Base-by-base conservation (phyloP, 2,329 filamentous ascomycete genomes). In the Neobulgaria alba region DNA sequence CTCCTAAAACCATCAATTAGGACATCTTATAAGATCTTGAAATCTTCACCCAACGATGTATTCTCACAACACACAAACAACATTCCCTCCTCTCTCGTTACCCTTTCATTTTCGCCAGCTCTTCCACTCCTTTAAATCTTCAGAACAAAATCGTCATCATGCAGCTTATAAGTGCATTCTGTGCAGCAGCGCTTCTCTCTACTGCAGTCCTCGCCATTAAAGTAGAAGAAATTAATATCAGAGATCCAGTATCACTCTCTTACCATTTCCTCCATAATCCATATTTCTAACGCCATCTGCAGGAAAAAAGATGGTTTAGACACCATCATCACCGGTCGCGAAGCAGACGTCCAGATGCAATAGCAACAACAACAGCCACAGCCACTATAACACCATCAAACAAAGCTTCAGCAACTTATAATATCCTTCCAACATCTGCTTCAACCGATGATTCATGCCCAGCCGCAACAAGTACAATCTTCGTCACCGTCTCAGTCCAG, bases 151-250 rank as follows among this genome's bases (percentile, higher is more conserved):
- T n/a, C 7, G 8, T 39, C 41, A 49, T 10, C 4, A 53, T 52
- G 49, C 47, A 48, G 14, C 34, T 49, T 31, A 26, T 44, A 14
- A 21, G 31, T 29, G 17, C 50, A 1, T 20, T 50, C 9, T 21
- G 39, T 30, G 44, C 38, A 7, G 41, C 42, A 2, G 37, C 40
- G 23, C 26, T 52, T 2, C 21, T 49, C 7, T 43, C 38, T 3
- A 48, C 31, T 34, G n/a, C 45, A 20, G 42, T 34, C 3, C 20
- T 39, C 20, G 37, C 37, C 23, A 20, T 40, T n/a, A n/a, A n/a
- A n/a, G n/a, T n/a, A n/a, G n/a, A n/a, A n/a, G n/a, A n/a, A n/a
- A n/a, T n/a, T n/a, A n/a, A n/a, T n/a, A n/a, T n/a, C n/a, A n/a
- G n/a, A n/a, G n/a, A n/a, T n/a, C n/a, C n/a, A n/a, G n/a, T n/a